Evolutionary conservation across 2,329 filamentous ascomycete species (phyloP).

Genomic region (Chlorencoelia australis): DNA sequence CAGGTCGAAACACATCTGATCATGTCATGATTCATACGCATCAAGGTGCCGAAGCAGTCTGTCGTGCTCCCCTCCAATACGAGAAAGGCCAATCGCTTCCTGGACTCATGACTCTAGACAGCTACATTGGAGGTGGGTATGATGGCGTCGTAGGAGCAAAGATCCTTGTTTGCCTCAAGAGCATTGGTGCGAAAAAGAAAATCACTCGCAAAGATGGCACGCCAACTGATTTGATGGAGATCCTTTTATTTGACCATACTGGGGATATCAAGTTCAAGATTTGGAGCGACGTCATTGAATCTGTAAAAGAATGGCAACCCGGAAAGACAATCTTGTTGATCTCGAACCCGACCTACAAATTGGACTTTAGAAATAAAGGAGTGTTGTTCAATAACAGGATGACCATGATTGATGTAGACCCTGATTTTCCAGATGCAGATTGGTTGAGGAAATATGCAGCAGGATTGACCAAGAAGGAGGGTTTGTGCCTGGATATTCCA

Average conservation of each 20-base stretch:
- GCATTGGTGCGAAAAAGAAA: conserved; percentile 41
- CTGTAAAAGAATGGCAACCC: conserved; percentile 35
- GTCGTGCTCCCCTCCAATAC: conserved; percentile 38
- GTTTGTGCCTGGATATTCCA: conserved; percentile 39
- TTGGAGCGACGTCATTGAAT: conserved; percentile 40
- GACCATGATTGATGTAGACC: conserved; percentile 46
- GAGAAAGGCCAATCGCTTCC: conserved; percentile 29
- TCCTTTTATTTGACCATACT: conserved; percentile 49
- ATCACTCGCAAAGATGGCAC: conserved; percentile 38
- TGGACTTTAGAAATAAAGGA: conserved; percentile 15
- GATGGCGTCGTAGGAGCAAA: conserved; percentile 38
- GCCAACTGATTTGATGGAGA: conserved; percentile 36
- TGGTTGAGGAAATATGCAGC: conserved; percentile 42
- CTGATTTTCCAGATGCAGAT: conserved; percentile 39
- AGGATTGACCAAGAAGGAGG: conserved; percentile 38
- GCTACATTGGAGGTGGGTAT: conserved; percentile 43
- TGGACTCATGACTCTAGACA: conserved; percentile 45
- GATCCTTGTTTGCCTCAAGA: conserved; percentile 48
- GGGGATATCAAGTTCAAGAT: conserved; percentile 41
- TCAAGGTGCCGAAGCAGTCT: conserved; percentile 32
- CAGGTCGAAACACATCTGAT: conserved; percentile 42
- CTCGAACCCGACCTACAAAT: conserved; percentile 25
- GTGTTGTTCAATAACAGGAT: conserved; percentile 29
- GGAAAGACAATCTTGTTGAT: conserved; percentile 41
- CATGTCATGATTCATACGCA: conserved; percentile 44